Evolutionary conservation across 2,329 filamentous ascomycete species (phyloP).

Genomic region (Anthostomella pinea): DNA sequence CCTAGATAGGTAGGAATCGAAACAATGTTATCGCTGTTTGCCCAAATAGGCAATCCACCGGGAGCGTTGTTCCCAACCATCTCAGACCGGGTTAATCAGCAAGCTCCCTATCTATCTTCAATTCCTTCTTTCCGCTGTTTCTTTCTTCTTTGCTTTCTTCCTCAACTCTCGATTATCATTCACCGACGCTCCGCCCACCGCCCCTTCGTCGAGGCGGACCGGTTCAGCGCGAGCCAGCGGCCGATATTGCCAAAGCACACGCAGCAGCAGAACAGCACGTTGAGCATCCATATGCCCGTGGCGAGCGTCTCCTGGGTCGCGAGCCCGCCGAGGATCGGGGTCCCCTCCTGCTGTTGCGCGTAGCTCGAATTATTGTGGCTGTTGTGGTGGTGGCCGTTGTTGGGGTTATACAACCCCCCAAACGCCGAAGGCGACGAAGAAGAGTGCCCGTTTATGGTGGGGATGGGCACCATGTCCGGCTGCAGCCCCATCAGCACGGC

Average conservation of each 20-base stretch:
- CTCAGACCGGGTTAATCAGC: no score
- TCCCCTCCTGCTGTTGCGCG: no score
- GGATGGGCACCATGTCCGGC: slow-evolving; percentile 73
- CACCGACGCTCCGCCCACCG: slow-evolving; percentile 37
- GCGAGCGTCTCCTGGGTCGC: slow-evolving; percentile 64
- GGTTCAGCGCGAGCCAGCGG: slow-evolving; percentile 64
- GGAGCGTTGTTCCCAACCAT: no score
- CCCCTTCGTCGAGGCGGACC: slow-evolving; percentile 39
- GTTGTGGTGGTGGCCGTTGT: no score
- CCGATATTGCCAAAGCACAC: slow-evolving; percentile 97
- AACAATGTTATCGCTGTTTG: no score
- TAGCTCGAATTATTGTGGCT: no score
- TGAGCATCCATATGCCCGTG: slow-evolving; percentile 83
- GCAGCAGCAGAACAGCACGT: slow-evolving; percentile 90
- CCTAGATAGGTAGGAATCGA: no score
- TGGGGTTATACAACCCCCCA: slow-evolving; percentile 5
- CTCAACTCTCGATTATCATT: no score
- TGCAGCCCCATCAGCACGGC: slow-evolving; percentile 70
- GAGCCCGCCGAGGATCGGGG: slow-evolving; percentile 49
- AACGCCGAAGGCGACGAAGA: slow-evolving; percentile 20
- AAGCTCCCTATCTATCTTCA: no score
- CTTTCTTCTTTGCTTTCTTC: no score
- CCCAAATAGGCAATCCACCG: no score
- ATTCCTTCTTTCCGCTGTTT: no score
- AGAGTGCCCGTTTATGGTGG: slow-evolving; percentile 43